Evolutionary conservation across 1,139 yeast species (phyloP), one percentile per base, ranked within the genome.

Genomic region (Kodamaea sp.): DNA sequence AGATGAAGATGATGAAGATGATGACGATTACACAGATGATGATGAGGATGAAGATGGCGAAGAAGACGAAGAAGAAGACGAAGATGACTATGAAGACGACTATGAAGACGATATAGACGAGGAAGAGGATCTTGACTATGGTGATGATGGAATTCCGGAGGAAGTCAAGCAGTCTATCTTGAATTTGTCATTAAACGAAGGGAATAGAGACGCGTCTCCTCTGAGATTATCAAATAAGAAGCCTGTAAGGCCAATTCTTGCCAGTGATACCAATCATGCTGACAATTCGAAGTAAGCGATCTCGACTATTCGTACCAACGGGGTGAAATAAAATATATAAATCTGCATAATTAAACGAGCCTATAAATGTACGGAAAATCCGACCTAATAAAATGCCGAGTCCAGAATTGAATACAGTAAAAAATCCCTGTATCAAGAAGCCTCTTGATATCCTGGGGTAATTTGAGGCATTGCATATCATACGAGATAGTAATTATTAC

Each of bases 141-240:
- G 50, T 4, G 62, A 61, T 2, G 61, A 51, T 15, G 56, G 56
- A 26, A 57, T 62, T 24, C 66, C 62, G 22, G 58, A 55, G 1
- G 56, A 56, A 9, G 61, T 57, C 12, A 58, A 57, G 18, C 28
- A 18, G 7, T 61, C 59, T 12, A 58, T 57, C 13, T 48, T 50
- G 2, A 53, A 55, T n/a, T 57, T 51, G 2, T 59, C 54, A 4
- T 57, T 51, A 3, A 55, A 50, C 7, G 56, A 51, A 1, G 57
- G 47, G 2, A 55, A 44, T 5, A 61, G 53, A n/a, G 61, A 53
- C 4, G 58, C 45, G 3, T 57, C 11, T 22, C 21, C 30, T 18
- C 8, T 7, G 9, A 6, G 6, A 9, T 9, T 18, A 6, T 6
- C 21, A 18, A 9, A 18, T 18, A 18, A 9, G 26, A 25, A 31